phyloP scores from a whole-genome alignment of 2,329 filamentous ascomycete genomes.

The Epichloe amarillans region DNA sequence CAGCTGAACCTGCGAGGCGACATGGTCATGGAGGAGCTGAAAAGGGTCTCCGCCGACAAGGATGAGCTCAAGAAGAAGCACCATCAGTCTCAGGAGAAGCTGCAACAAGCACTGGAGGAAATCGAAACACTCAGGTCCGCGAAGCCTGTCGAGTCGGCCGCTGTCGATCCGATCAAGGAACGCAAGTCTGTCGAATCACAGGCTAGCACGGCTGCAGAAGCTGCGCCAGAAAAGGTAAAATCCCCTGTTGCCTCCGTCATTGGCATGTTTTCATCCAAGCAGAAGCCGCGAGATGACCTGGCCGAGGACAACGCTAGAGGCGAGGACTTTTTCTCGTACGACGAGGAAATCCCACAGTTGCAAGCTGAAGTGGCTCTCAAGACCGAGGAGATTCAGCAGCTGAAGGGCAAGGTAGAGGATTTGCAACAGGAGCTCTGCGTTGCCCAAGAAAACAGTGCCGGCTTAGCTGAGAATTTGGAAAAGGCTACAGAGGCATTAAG shows the following conservation, averaged over 20 bases:
- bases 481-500: slow-evolving; percentile 50
- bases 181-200: slow-evolving; percentile 14
- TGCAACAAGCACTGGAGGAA: slow-evolving; percentile 50
- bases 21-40: slow-evolving; percentile 90
- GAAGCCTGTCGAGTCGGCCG: slow-evolving; percentile 13
- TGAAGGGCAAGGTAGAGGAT: slow-evolving; percentile 54
- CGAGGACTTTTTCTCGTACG: slow-evolving; percentile 85
- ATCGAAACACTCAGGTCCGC: slow-evolving; percentile 34
- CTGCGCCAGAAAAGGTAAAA: slow-evolving; percentile 21
- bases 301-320: slow-evolving; percentile 17
- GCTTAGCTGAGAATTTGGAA: slow-evolving; percentile 55
- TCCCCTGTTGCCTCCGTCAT: slow-evolving; percentile 37
- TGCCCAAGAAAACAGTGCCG: slow-evolving; percentile 55
- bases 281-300: slow-evolving; percentile 22
- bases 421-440: slow-evolving; percentile 59
- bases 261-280: slow-evolving; percentile 35
- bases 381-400: slow-evolving; percentile 53
- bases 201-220: slow-evolving; percentile 2
- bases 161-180: slow-evolving; percentile 20
- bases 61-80: slow-evolving; percentile 67
- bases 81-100: slow-evolving; percentile 52
- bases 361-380: slow-evolving; percentile 61
- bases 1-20: slow-evolving; percentile 76
- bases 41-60: slow-evolving; percentile 69
- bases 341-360: slow-evolving; percentile 73